Base-by-base conservation (phyloP, 306 rosid genomes). In the Cicer cuneatum region DNA sequence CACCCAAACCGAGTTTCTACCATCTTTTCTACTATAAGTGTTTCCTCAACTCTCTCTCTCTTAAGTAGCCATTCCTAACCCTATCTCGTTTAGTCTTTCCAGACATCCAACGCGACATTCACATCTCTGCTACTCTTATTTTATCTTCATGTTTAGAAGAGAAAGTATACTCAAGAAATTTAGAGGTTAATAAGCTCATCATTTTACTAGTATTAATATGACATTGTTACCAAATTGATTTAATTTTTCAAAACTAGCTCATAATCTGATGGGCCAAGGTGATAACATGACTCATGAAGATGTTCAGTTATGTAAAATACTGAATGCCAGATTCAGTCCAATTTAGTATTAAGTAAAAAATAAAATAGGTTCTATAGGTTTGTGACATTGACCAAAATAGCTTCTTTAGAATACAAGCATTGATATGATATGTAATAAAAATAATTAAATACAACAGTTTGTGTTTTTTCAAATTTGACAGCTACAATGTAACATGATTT, bases 231-330 rank as follows among this genome's bases (percentile, higher is more conserved):
- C 38, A 54, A 18, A 19, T 3, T 19, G 10, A 4, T 1, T 43
- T 43, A 5, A 9, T 43, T 43, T 8, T 2, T 43, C 48, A 21
- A 52, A 18, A 15, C 58, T 15, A 52, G 15, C 21, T 52, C 11
- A 7, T 53, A 53, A 71, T 51, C 47, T 43, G 59, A 60, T 71
- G 82, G 60, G 67, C 35, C 62, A 64, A 16, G 72, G 41, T 19
- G 10, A 62, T 38, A 43, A 14, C 56, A 56, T 18, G 12, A 73
- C 74, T 65, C 79, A 79, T 79, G 68, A 18, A 51, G 16, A 72
- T 53, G 66, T 68, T 69, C 33, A 51, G 69, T 29, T 53, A 42
- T 8, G 62, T 45, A 38, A 43, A 43, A 72, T 43, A 46, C 8
- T 52, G 15, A 29, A 43, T 47, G 69, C 24, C 37, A 18, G 61